Evolutionary conservation across 805 yeast genomes (phyloP).

Genomic region (Hanseniaspora taiwanica): DNA sequence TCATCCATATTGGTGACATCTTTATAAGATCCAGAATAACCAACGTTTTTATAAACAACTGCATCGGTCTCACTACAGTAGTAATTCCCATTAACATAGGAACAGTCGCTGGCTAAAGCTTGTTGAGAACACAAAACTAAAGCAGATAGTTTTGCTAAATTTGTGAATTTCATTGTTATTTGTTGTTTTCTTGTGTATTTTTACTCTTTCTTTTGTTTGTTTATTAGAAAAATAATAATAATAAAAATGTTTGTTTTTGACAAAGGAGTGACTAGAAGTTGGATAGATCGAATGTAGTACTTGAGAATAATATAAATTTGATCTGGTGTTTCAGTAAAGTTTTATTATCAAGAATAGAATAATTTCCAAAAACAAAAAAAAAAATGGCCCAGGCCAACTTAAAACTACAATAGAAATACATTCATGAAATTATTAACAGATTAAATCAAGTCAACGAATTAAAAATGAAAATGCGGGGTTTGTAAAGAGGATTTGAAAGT

Average conservation of each 20-base stretch:
- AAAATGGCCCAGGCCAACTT: too few species aligned
- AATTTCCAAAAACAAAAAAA: too few species aligned
- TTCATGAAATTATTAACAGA: too few species aligned
- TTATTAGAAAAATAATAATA: background rate
- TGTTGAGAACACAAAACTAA: slow-evolving; percentile 16
- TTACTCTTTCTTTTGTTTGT: background rate
- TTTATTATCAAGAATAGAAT: too few species aligned
- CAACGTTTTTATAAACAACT: slow-evolving; percentile 56
- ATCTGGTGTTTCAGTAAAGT: too few species aligned
- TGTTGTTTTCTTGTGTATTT: background rate
- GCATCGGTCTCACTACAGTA: slow-evolving; percentile 66
- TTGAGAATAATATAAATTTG: background rate
- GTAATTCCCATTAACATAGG: slow-evolving; percentile 56
- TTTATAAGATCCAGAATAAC: slow-evolving; percentile 71
- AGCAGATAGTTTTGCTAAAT: slow-evolving; percentile 12
- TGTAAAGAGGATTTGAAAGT: too few species aligned
- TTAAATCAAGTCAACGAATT: too few species aligned
- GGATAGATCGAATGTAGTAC: slow-evolving; percentile 7
- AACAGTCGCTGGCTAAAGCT: slow-evolving; percentile 29
- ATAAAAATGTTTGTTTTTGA: background rate
- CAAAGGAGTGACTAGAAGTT: slow-evolving; percentile 19
- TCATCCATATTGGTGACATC: slow-evolving; percentile 75
- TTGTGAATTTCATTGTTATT: slow-evolving; percentile 11
- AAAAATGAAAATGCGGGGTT: too few species aligned
- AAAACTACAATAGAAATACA: too few species aligned